Evolutionary conservation across 2,329 filamentous ascomycete species (phyloP).

Genomic region (Clonostachys chloroleuca): DNA sequence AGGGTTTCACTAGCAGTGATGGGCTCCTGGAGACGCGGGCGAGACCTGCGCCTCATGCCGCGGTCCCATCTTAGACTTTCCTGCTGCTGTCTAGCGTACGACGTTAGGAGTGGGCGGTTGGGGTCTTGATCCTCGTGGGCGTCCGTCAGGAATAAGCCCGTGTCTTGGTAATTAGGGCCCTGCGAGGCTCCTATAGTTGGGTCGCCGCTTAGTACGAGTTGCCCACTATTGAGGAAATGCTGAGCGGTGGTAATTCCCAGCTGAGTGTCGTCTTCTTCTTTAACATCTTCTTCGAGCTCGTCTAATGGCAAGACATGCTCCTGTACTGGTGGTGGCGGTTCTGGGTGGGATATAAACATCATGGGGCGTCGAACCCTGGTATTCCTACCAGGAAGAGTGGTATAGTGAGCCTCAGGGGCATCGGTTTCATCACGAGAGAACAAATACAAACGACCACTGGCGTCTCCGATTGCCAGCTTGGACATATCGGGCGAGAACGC

Average conservation of each 20-base stretch:
- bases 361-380: constrained; percentile 35
- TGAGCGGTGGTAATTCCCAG: not conserved
- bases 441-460: constrained; percentile 54
- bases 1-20: not conserved
- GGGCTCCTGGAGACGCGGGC: constrained; percentile 15
- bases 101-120: constrained; percentile 34
- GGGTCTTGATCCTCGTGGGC: constrained; percentile 41
- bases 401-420: constrained; percentile 22
- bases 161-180: constrained; percentile 43
- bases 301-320: too few species aligned
- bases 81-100: constrained; percentile 38
- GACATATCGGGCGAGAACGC: constrained; percentile 53
- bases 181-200: constrained; percentile 50
- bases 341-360: constrained; percentile 44
- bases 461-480: constrained; percentile 55
- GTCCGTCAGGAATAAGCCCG: constrained; percentile 40
- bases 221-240: constrained; percentile 26
- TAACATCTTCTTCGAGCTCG: not conserved
- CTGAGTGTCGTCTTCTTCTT: not conserved
- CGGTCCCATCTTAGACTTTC: constrained; percentile 18
- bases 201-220: constrained; percentile 36
- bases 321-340: constrained; percentile 32
- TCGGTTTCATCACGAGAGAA: constrained; percentile 43
- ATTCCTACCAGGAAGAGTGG: constrained; percentile 24
- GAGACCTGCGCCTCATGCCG: constrained; percentile 6